Base-by-base conservation (phyloP, 2,329 filamentous ascomycete genomes). In the Truncatella angustata region DNA sequence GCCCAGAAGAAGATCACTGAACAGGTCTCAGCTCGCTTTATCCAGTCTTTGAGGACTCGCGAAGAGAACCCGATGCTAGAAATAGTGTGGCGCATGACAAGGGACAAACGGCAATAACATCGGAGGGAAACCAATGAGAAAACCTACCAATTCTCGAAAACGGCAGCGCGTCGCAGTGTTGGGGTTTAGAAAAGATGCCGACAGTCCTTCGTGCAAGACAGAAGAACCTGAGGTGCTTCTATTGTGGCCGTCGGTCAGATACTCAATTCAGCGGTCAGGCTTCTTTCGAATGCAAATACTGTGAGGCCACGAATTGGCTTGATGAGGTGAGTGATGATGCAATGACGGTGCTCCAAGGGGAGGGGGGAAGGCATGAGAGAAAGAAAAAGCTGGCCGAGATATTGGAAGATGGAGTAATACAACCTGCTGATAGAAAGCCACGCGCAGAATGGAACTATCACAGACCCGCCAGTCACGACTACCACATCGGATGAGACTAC, bases 281-380 rank as follows among this genome's bases (percentile, higher is more conserved):
- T 77, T 66, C 79, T 63, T 96, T 92, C 71, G 76, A 85, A 42
- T 96, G 91, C 70, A 72, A 80, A 18, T 75, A 81, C 55, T 99
- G 94, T 75, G 89, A 94, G 62, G 89, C 92, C 16, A 85, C 87
- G 54, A 99, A 97, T 70, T 89, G 90, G 73, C 77, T 97, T 28
- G 94, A 99, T 67, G 80, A 93, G 75, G 91, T 94, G 73, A 54
- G 75, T 54, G n/a, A 30, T 42, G 35, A 9, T 49, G 3, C 7
- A 9, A 12, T n/a, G n/a, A n/a, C n/a, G n/a, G n/a, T n/a, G n/a
- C n/a, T n/a, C n/a, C n/a, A n/a, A n/a, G n/a, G 24, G 32, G 18
- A 14, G 28, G 53, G 51, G 32, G 14, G 24, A 11, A 11, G 30
- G 35, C 42, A 21, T 14, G 26, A 26, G 20, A 5, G 16, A 24